A percentile compares a stretch with the other conserved stretches of the same genome.
phyloP scores from a whole-genome alignment of 495 filamentous ascomycete species.

The Xylona heveae region DNA sequence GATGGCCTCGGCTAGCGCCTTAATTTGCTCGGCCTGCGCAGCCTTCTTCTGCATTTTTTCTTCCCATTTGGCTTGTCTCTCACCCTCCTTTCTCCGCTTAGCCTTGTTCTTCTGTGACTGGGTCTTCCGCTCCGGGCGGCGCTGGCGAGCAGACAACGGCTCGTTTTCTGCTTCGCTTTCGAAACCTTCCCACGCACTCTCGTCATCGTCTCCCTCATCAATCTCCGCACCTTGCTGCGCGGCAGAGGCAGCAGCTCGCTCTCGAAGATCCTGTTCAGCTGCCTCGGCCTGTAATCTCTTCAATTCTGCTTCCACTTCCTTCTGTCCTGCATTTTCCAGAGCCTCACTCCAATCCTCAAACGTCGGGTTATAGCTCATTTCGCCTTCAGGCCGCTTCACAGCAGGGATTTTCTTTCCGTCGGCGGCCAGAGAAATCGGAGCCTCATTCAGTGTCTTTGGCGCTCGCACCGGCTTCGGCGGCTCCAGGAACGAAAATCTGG shows the following conservation, averaged over 20 bases:
- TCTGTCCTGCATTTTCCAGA: slow-evolving; percentile 47
- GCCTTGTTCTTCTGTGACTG: slow-evolving; percentile 69
- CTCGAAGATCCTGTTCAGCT: slow-evolving; percentile 35
- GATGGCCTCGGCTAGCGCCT: slow-evolving; percentile 39
- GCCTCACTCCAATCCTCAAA: slow-evolving; percentile 68
- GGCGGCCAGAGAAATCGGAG: slow-evolving; percentile 58
- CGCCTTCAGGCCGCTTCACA: slow-evolving; percentile 56
- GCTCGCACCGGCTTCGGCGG: slow-evolving; percentile 42
- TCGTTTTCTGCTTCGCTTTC: slow-evolving; percentile 45
- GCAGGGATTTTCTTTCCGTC: slow-evolving; percentile 57
- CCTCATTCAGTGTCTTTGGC: slow-evolving; percentile 52
- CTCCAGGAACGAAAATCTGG: slow-evolving; percentile 35
- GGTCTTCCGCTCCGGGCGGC: slow-evolving; percentile 58
- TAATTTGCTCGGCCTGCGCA: slow-evolving; percentile 40
- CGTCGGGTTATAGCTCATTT: slow-evolving; percentile 76
- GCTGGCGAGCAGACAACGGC: slow-evolving; percentile 31
- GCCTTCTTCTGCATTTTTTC: slow-evolving; percentile 46
- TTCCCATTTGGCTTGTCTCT: slow-evolving; percentile 48
- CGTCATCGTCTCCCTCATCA: slow-evolving; percentile 42
- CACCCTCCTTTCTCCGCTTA: slow-evolving; percentile 69
- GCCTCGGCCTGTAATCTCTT: slow-evolving; percentile 50
- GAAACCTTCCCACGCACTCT: slow-evolving; percentile 74
- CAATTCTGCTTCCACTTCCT: slow-evolving; percentile 60
- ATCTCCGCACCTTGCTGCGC: slow-evolving; percentile 32
- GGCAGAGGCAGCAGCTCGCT: slow-evolving; percentile 13